Evolutionary conservation across 2,329 filamentous ascomycete species (phyloP), one percentile per base, ranked within the genome.

Genomic region (Aureobasidium sp.): DNA sequence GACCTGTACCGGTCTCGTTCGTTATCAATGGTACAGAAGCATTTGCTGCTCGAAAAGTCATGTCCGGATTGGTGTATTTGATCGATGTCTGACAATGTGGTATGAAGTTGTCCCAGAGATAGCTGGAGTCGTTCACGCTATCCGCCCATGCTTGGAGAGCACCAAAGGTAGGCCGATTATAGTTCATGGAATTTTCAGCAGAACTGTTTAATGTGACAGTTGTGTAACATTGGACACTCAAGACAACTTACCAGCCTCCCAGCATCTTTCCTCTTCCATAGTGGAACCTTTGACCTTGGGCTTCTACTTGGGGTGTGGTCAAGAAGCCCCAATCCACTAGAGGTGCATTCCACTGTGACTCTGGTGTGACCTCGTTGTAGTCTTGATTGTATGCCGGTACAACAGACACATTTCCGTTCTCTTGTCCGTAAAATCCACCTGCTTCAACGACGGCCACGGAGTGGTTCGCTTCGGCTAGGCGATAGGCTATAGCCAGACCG

Each of bases 131-230:
- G 3, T 66, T 71, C 7, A 75, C 72, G 27, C 68, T 65, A 44
- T 75, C 68, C 0, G 74, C 73, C 74, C 74, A 76, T 54, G 61
- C 62, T 61, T 73, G 67, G 60, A 73, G 67, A 19, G 68, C 67
- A 11, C 66, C 71, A 15, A 63, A 64, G 1, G 72, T 75, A 6
- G 68, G 67, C 24, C 71, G 64, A 17, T 70, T 67, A 52, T 68
- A 71, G 19, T 62, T 61, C 65, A 71, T 65, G 48, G 66, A 67
- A 57, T 71, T 68, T 5, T 65, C 60, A 3, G 70, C 72, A 31
- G 50, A 40, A 33, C 33, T 54, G 14, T 7, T 12, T n/a, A n/a
- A 17, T 2, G 12, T 29, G 33, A 24, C 17, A 33, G 54, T 35
- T 9, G 5, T 35, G 17, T 47, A 5, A n/a, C 0, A 5, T 15